phyloP scores from a whole-genome alignment of 306 rosid species.

The Prunus dulcis region DNA sequence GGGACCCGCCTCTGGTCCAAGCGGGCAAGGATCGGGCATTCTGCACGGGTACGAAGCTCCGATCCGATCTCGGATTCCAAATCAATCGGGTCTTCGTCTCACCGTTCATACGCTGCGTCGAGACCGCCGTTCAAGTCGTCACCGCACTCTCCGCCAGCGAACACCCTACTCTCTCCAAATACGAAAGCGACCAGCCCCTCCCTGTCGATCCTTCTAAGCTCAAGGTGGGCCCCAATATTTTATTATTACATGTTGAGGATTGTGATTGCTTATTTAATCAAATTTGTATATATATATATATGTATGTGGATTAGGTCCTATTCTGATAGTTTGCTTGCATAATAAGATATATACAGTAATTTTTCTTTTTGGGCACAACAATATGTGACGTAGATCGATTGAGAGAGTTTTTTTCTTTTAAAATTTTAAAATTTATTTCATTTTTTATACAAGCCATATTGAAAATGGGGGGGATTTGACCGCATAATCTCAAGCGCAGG shows the following conservation, averaged over 20 bases:
- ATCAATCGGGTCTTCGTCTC: conserved; percentile 74
- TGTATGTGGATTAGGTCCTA: background rate
- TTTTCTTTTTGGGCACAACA: background rate
- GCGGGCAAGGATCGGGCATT: conserved; percentile 61
- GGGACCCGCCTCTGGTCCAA: conserved; percentile 72
- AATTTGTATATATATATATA: background rate
- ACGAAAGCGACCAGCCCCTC: conserved; percentile 18
- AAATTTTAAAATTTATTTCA: too few species aligned
- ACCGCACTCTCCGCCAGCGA: conserved; percentile 46
- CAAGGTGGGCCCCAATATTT: conserved; percentile 40
- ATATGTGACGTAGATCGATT: background rate
- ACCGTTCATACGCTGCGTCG: conserved; percentile 85
- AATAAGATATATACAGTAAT: too few species aligned
- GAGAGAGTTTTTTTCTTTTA: background rate
- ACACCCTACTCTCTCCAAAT: conserved; percentile 22
- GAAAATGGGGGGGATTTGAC: too few species aligned
- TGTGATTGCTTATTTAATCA: too few species aligned
- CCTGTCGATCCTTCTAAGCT: conserved; percentile 52
- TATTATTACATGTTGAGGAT: too few species aligned
- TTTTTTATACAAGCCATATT: too few species aligned
- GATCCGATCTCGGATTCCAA: conserved; percentile 39
- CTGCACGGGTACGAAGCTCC: conserved; percentile 54
- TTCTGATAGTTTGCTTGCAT: too few species aligned
- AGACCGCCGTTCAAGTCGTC: conserved; percentile 69
- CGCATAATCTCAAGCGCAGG: too few species aligned